Evolutionary conservation across 179 eudicot species (phyloP), one percentile per base, ranked within the genome.

Genomic region (Vitellaria paradoxa): DNA sequence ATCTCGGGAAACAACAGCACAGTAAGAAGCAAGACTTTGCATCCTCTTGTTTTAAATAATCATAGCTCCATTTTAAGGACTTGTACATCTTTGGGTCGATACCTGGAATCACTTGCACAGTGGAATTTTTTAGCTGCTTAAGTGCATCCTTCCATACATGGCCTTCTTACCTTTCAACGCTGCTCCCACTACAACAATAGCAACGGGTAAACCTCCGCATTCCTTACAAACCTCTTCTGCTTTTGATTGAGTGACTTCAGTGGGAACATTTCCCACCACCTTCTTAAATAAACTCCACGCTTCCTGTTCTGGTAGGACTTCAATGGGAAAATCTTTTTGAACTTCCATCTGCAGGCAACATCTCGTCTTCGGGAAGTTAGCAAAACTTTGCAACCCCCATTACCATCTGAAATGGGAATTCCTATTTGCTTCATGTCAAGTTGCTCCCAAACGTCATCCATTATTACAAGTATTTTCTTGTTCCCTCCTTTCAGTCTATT

Each of bases 401-500:
- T n/a, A n/a, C n/a, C 12, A 9, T 7, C 50, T 3, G 67, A 11
- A 7, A 3, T 10, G 8, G 81, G 81, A 73, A 79, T 73, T 18
- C 83, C 77, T 5, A 76, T 72, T 4, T 55, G 13, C 4, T 76
- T 37, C 14, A 81, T 65, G 13, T 66, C 14, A 42, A 76, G 26
- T 55, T 65, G 53, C 18, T 65, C 24, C 83, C 83, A 81, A 5
- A 81, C 21, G 72, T 81, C 83, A 72, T 81, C 83, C 1, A 81
- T n/a, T 64, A 81, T 76, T 11, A 81, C 40, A 9, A 81, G 62
- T 50, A 50, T 50, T 42, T 55, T 12, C 21, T 70, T 76, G 10
- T 52, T 47, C 40, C 73, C 75, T 14, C 56, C 37, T 30, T 30
- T 24, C 55, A 81, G 37, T 11, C 76, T 73, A 5, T 53, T 66